Evolutionary conservation across 768 basidiomycete genomes (phyloP), one percentile per base, ranked within the genome.

Genomic region (Lyophyllum shimeji): DNA sequence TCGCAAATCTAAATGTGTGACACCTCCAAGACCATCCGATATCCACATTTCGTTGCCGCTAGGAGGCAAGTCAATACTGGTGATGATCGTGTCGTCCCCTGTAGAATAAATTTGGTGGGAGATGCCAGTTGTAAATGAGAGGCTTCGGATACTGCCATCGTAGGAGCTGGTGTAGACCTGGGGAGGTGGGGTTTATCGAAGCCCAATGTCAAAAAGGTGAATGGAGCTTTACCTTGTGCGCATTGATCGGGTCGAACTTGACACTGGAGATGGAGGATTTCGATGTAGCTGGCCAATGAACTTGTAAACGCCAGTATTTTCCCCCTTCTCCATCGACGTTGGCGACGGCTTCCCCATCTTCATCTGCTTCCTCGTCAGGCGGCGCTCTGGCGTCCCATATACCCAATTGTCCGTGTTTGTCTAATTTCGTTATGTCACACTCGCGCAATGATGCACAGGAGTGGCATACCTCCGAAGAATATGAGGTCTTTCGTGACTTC

Each of bases 361-460:
- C 89, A 51, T 89, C 88, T 2, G 74, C 75, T 1, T 74, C 75
- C 62, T 90, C 89, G 27, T 89, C 88, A 20, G 71, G 62, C 8
- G 84, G 73, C 1, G 92, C 90, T 58, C 82, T 81, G 9, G 92
- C 86, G 70, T 94, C 92, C 92, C 92, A 94, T 33, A 94, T 86
- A 2, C 90, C 92, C 39, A 94, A 73, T 63, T 86, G 82, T 0
- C 92, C 92, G 60, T 90, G 84, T 63, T 93, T 94, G 63, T 93
- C 92, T 92, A 56, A 15, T 17, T 21, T 15, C 34, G 17, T 13
- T 2, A 31, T 44, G 12, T 46, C 21, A 57, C 13, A 33, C 48
- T 17, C 20, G 24, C 31, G 20, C 23, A 15, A 5, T 7, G n/a
- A 33, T 23, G 17, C 20, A 33, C 1, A 31, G 20, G 34, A 59